A percentile compares a stretch with the other conserved stretches of the same genome.
Evolutionary conservation across 1,284 basidiomycete species (phyloP).

Genomic region (Mycena citricolor): DNA sequence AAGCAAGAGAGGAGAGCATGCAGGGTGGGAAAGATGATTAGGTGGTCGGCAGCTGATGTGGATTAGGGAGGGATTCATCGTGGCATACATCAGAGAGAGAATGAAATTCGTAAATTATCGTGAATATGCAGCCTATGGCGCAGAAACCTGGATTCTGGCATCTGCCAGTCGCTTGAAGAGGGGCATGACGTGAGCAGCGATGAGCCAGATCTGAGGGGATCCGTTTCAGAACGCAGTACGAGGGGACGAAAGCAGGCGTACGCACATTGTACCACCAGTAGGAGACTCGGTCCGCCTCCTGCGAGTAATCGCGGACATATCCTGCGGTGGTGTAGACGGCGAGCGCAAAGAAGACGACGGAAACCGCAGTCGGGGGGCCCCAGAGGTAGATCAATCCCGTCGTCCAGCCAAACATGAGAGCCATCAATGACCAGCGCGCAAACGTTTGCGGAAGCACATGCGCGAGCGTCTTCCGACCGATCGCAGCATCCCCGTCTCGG

Average conservation of each 20-base stretch:
- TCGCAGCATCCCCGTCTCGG: slow-evolving; percentile 29
- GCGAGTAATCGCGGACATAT: slow-evolving; percentile 13
- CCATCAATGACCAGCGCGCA: slow-evolving; percentile 24
- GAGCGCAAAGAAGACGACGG: slow-evolving; percentile 11
- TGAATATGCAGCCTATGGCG: too few species aligned
- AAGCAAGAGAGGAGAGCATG: too few species aligned
- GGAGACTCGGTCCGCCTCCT: slow-evolving; percentile 13
- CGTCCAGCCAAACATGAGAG: slow-evolving; percentile 18
- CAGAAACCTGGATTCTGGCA: too few species aligned
- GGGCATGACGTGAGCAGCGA: slow-evolving; percentile 9
- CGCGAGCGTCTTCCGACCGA: slow-evolving; percentile 34
- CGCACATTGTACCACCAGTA: slow-evolving; percentile 25
- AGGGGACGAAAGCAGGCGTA: background rate
- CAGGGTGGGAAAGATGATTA: too few species aligned
- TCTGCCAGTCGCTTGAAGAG: slow-evolving; percentile 6
- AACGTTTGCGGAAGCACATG: slow-evolving; percentile 24
- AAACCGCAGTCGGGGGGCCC: slow-evolving; percentile 17
- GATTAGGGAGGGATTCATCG: too few species aligned
- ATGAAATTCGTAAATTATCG: too few species aligned
- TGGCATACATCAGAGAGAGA: too few species aligned
- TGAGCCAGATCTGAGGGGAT: slow-evolving; percentile 10
- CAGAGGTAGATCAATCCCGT: slow-evolving; percentile 19
- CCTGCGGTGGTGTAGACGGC: slow-evolving; percentile 11
- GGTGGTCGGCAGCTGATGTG: too few species aligned
- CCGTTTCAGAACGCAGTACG: background rate